These are phyloP conservation scores for Candolleomyces eurysporus DNA, from an alignment of 768 basidiomycete species.

Conservation along the genomic window DNA sequence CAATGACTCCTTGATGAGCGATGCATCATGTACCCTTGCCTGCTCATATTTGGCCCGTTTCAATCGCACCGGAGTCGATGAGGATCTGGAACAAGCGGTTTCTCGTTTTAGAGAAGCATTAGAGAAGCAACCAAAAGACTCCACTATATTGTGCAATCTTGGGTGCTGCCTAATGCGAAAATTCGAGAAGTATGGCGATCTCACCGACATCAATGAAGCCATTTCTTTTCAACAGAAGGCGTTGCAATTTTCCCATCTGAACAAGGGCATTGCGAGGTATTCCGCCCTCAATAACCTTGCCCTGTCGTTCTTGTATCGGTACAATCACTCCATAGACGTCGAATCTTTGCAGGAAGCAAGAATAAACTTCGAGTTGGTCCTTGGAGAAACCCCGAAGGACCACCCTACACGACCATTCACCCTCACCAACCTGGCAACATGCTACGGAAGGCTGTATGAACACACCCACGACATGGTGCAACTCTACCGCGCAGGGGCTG, in stretches of 20 bases:
- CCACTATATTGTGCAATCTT: too few species aligned
- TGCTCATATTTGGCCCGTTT: too few species aligned
- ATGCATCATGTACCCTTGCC: too few species aligned
- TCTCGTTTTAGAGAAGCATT: too few species aligned
- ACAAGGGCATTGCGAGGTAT: background rate
- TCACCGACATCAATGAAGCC: slow-evolving; percentile 13
- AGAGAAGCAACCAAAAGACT: too few species aligned
- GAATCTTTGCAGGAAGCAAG: background rate
- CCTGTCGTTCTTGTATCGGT: slow-evolving; percentile 10
- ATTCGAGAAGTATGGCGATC: background rate
- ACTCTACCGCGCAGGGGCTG: background rate
- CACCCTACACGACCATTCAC: background rate
- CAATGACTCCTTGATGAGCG: too few species aligned
- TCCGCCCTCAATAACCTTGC: slow-evolving; percentile 10
- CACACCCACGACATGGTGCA: background rate
- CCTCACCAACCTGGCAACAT: background rate
- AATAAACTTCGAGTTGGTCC: background rate
- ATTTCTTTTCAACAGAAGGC: slow-evolving; percentile 9
- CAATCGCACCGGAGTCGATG: too few species aligned
- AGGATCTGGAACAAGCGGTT: too few species aligned
- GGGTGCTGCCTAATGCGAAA: too few species aligned
- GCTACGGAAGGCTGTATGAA: background rate
- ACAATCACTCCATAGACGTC: slow-evolving; percentile 1
- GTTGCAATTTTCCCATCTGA: slow-evolving; percentile 4
- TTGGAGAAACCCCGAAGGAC: background rate